A percentile compares a stretch with the other conserved stretches of the same genome.
These are phyloP conservation scores for Aspergillus ochraceus DNA, from an alignment of 2,329 filamentous ascomycete genomes.

Conservation along the genomic window DNA sequence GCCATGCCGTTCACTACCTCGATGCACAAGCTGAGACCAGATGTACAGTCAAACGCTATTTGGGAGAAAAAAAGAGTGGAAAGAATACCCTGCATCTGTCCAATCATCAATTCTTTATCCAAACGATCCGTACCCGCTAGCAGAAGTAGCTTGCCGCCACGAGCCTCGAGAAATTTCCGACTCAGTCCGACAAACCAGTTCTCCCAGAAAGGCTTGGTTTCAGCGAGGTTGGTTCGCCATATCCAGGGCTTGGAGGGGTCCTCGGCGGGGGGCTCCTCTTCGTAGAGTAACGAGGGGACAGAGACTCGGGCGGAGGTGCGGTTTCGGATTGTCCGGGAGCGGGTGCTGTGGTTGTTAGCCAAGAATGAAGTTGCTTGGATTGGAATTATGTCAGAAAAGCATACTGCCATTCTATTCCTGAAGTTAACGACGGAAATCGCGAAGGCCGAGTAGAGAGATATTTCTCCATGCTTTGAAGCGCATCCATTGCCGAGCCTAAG, in stretches of 20 bases:
- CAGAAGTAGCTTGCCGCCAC: conserved; percentile 79
- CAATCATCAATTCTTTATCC: conserved; percentile 90
- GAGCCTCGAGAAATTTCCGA: conserved; percentile 78
- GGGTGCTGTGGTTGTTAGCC: conserved; percentile 50
- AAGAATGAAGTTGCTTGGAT: no score
- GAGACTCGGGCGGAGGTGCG: conserved; percentile 79
- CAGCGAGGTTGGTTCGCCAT: conserved; percentile 82
- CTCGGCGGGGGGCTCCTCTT: conserved; percentile 35
- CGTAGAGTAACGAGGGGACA: conserved; percentile 74
- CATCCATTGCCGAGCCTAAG: conserved; percentile 82
- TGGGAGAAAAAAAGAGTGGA: neutral
- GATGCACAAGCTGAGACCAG: neutral
- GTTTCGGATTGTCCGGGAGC: conserved; percentile 84
- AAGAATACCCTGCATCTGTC: conserved; percentile 85
- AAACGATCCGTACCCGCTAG: conserved; percentile 86
- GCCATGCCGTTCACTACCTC: neutral
- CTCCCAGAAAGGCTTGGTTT: conserved; percentile 89
- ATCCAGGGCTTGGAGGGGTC: conserved; percentile 60
- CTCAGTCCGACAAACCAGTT: conserved; percentile 89
- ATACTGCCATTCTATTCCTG: conserved; percentile 88
- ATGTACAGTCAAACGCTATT: neutral
- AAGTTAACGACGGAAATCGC: conserved; percentile 73
- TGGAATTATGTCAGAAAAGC: conserved; percentile 16
- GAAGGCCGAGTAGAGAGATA: conserved; percentile 81
- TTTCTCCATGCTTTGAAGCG: conserved; percentile 88